phyloP scores from a whole-genome alignment of 352 stramenopile species.

The Pythium grandisporangium region DNA sequence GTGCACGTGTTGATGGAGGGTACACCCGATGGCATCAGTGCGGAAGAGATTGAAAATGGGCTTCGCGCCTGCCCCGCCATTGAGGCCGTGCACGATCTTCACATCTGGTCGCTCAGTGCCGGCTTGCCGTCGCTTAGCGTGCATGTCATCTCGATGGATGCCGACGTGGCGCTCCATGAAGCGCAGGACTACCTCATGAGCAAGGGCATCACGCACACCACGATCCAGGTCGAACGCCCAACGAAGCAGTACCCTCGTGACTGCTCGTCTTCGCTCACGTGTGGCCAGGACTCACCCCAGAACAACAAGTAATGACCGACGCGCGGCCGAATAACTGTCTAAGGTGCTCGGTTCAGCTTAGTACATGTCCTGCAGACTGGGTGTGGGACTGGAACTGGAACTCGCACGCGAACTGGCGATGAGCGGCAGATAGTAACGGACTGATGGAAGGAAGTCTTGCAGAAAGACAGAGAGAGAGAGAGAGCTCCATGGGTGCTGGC shows the following conservation, averaged over 20 bases:
- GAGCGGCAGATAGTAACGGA: no score
- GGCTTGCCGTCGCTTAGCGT: slow-evolving; percentile 88
- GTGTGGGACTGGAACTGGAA: no score
- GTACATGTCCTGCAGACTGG: no score
- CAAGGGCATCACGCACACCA: slow-evolving; percentile 83
- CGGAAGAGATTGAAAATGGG: slow-evolving; percentile 73
- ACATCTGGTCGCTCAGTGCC: slow-evolving; percentile 96
- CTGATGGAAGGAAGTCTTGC: no score
- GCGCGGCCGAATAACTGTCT: no score
- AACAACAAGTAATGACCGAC: no score
- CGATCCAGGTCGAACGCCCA: slow-evolving; percentile 82
- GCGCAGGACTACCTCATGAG: slow-evolving; percentile 67
- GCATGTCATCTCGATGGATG: slow-evolving; percentile 79
- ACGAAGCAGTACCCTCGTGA: slow-evolving; percentile 59
- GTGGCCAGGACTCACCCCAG: slow-evolving; percentile 68
- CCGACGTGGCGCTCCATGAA: slow-evolving; percentile 51
- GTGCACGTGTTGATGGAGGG: slow-evolving; percentile 95
- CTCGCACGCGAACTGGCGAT: no score
- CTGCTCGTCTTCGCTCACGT: slow-evolving; percentile 57
- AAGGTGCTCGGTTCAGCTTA: no score
- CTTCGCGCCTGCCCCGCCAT: slow-evolving; percentile 81
- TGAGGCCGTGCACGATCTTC: slow-evolving; percentile 93
- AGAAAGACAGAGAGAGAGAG: no score
- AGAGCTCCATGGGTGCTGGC: no score
- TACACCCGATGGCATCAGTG: slow-evolving; percentile 87